These are phyloP conservation scores for Eucalyptus leucophloia DNA, from an alignment of 345 rosid genomes.

Conservation along the genomic window DNA sequence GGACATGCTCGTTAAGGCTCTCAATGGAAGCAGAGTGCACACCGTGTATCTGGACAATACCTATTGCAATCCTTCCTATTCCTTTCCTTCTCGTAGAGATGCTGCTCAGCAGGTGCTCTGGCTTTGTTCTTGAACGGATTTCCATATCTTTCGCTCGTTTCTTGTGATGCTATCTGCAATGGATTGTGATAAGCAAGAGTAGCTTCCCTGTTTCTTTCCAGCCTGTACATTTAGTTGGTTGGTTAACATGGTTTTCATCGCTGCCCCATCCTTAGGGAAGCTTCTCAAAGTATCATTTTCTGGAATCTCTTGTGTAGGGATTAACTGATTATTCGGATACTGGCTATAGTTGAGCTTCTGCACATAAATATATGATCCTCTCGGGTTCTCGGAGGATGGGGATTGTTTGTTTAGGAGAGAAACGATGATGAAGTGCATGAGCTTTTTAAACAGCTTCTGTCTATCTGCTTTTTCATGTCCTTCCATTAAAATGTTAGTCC, in stretches of 20 bases:
- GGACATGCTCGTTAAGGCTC: constrained; percentile 26
- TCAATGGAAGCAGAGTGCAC: constrained; percentile 20
- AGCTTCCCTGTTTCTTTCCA: not conserved
- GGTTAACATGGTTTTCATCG: not conserved
- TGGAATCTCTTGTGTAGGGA: not conserved
- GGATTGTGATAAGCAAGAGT: not conserved
- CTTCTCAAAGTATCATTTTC: not conserved
- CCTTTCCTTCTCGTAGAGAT: constrained; percentile 43
- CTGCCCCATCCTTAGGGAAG: not conserved
- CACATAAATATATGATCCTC: not conserved
- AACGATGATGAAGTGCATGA: not conserved
- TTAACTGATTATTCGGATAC: not conserved
- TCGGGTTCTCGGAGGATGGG: not conserved
- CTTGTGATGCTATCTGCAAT: not conserved
- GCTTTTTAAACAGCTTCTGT: not conserved
- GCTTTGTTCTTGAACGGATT: not conserved
- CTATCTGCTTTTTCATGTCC: not conserved
- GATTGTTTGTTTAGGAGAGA: not conserved
- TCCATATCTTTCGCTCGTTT: not conserved
- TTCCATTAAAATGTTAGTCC: not conserved
- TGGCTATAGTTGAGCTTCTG: not conserved
- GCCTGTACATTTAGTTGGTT: not conserved
- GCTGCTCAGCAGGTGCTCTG: constrained; percentile 45
- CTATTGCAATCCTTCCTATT: constrained; percentile 54
- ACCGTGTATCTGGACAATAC: constrained; percentile 68